Base-by-base conservation (phyloP, 495 filamentous ascomycete genomes). In the Annulohypoxylon nitens region DNA sequence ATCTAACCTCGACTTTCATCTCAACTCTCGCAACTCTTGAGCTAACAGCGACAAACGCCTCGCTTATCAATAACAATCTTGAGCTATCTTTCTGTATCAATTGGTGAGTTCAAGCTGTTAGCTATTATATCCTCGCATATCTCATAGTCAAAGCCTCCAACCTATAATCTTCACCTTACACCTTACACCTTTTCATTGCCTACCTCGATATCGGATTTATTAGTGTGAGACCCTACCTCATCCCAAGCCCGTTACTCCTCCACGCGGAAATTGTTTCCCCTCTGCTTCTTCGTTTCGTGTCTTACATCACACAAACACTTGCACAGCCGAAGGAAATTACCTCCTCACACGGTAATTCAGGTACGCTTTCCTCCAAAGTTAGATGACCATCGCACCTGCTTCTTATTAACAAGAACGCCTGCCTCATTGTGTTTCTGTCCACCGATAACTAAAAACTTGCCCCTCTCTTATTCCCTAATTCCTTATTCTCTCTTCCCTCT, bases 231-330 rank as follows among this genome's bases (percentile, higher is more conserved):
- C 26, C 51, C 12, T 8, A 51, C 30, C 14, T 26, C 1, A 26
- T 7, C 37, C 54, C 16, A 57, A 65, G 12, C 33, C 39, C 26
- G 50, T 59, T 48, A 58, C 62, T 51, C 66, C 36, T 60, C 5
- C 50, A 25, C 26, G 37, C 11, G 14, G 33, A 59, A n/a, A 20
- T 64, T 47, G 25, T 20, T 33, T 64, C 50, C 16, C 55, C 45
- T 41, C 67, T 67, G 59, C 51, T 47, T 48, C 51, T 57, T 69
- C 45, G 66, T 70, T 70, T 70, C 71, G 67, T 67, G 71, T 74
- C 30, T 60, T 74, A 74, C 71, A 58, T 74, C 7, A 61, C 71
- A 74, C 71, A 74, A 70, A 45, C 50, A 67, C 67, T 67, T 55
- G 53, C 63, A 63, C 71, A 67, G 16, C 66, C 55, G 57, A 63